These are phyloP conservation scores for Epichloe festucae DNA, from an alignment of 2,329 filamentous ascomycete genomes.

Conservation along the genomic window DNA sequence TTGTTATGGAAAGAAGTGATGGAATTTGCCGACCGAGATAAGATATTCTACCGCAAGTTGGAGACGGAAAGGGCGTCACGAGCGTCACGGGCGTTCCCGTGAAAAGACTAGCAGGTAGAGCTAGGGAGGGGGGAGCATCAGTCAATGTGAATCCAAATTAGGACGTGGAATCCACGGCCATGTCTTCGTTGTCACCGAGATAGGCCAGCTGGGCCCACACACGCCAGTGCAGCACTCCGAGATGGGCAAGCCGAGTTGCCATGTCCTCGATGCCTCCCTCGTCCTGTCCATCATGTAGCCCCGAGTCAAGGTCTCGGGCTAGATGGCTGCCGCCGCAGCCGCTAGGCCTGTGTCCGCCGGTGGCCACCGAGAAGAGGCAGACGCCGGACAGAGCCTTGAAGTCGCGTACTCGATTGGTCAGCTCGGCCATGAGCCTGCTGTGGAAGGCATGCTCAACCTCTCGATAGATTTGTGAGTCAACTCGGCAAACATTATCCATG, in stretches of 20 bases:
- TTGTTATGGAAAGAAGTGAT: neutral
- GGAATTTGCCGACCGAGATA: no score
- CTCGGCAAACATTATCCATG: slow-evolving; percentile 28
- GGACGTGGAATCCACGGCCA: slow-evolving; percentile 16
- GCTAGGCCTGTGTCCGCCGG: slow-evolving; percentile 33
- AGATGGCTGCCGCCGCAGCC: slow-evolving; percentile 22
- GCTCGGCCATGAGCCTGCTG: slow-evolving; percentile 32
- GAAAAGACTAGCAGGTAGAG: no score
- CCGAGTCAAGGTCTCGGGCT: slow-evolving; percentile 20
- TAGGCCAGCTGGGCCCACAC: slow-evolving; percentile 76
- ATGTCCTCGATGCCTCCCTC: slow-evolving; percentile 51
- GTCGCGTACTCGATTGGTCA: slow-evolving; percentile 37
- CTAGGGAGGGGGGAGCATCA: neutral
- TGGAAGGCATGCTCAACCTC: slow-evolving; percentile 38
- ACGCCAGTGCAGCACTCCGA: slow-evolving; percentile 78
- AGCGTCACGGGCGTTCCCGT: no score
- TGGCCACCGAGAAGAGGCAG: slow-evolving; percentile 41
- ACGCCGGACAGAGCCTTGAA: slow-evolving; percentile 40
- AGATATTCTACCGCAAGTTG: no score
- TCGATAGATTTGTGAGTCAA: slow-evolving; percentile 30
- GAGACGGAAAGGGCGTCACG: no score
- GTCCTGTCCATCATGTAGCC: slow-evolving; percentile 31
- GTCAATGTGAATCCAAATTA: neutral
- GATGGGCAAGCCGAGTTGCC: slow-evolving; percentile 66
- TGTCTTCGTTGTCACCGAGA: slow-evolving; percentile 25